Base-by-base conservation (phyloP, 352 stramenopile species). In the Phytophthora idaei region DNA sequence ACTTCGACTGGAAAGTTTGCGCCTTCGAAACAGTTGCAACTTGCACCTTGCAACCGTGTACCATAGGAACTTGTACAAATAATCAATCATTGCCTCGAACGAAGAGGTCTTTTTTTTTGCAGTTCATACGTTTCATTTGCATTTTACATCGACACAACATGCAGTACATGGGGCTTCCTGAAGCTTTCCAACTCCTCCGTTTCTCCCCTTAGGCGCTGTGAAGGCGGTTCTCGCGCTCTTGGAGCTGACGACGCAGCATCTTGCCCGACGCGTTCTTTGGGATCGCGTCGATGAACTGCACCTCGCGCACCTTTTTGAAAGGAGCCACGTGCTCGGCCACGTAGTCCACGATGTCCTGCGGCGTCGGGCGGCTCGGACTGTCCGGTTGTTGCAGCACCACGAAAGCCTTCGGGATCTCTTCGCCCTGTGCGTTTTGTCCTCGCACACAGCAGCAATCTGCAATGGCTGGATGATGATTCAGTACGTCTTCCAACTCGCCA, bases 231-330 rank as follows among this genome's bases (percentile, higher is more conserved):
- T 81, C 65, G 11, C 67, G 55, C 29, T 76, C 69, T 31, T 87
- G 76, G 34, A 97, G 71, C 21, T 93, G 63, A 17, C 92, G 77
- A 21, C 94, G 81, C 42, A 98, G 72, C 69, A 98, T 97, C 79
- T 98, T 98, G 21, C 93, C 94, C 36, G 83, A 87, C 4, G 89
- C 76, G 29, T 74, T 96, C 67, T 98, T 98, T 7, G 92, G 92
- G 63, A 98, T 96, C 27, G 64, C 66, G 53, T 98, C 88, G 11
- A 93, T 79, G 74, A 98, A 98, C 39, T 90, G 62, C 49, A 98
- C 83, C 44, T 87, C 85, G 45, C 85, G 77, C 28, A 98, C 74
- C 60, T 94, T 84, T 73, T 98, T 98, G 78, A 94, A 93, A 12
- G 74, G 59, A 27, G 90, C 85, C 14, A 98, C 91, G 39, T 80